A percentile compares a stretch with the other conserved stretches of the same genome.
Conservation (phyloP, 83 land plant genomes). For the Picea abies region DNA sequence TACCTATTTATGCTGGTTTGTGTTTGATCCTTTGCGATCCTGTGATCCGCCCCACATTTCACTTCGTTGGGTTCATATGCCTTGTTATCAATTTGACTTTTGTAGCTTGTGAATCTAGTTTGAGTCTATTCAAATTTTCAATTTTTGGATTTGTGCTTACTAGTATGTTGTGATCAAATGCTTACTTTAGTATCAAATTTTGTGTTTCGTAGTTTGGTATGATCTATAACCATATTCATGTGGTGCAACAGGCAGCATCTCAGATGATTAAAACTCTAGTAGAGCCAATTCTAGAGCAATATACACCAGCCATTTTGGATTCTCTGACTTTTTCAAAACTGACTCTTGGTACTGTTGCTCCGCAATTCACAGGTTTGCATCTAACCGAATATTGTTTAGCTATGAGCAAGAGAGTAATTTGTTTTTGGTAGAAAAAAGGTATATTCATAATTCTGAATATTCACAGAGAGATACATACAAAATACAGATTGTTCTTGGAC, state of each 20-base stretch:
- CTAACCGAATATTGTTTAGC: background rate
- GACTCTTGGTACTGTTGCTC: slow-evolving; percentile 94
- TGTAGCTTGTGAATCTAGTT: background rate
- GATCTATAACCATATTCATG: background rate
- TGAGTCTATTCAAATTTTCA: background rate
- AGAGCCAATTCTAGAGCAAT: slow-evolving; percentile 83
- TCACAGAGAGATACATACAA: too few relatives aligned
- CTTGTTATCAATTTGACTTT: background rate
- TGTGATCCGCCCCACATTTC: background rate
- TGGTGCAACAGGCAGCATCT: slow-evolving; percentile 79
- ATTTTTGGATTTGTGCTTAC: background rate
- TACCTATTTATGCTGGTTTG: background rate
- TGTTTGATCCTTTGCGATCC: slow-evolving; percentile 3
- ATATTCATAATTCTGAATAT: too few relatives aligned
- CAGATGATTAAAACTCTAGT: slow-evolving; percentile 60
- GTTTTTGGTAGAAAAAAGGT: too few relatives aligned
- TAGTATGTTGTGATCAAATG: background rate
- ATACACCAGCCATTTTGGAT: slow-evolving; percentile 58
- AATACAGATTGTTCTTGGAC: too few relatives aligned
- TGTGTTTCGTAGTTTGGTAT: slow-evolving; percentile 1
- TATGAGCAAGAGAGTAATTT: background rate
- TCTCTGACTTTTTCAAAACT: slow-evolving; percentile 76
- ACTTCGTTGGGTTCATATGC: background rate
- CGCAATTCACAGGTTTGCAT: slow-evolving; percentile 85
- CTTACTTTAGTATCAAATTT: background rate